Percentiles rank a stretch among this genome's conserved stretches.
Conservation (phyloP, 2,329 filamentous ascomycete species). For the Botrytis byssoidea region DNA sequence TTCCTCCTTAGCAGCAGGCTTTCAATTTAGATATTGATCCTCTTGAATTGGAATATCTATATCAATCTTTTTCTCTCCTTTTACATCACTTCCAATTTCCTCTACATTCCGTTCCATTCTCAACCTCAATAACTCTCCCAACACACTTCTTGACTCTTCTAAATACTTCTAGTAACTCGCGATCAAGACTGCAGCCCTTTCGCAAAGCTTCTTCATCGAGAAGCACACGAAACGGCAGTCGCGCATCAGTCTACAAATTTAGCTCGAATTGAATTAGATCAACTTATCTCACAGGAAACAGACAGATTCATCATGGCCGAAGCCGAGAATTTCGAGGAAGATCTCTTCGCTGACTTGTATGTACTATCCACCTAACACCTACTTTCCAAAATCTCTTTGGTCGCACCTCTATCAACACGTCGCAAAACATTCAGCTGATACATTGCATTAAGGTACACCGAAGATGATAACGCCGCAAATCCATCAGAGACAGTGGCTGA, state of each 20-base stretch:
- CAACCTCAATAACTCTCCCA: neutral
- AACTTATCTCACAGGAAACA: slow-evolving; percentile 1
- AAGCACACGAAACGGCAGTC: neutral
- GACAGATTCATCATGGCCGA: slow-evolving; percentile 63
- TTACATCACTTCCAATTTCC: neutral
- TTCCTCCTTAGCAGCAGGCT: neutral
- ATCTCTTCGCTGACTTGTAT: slow-evolving; percentile 94
- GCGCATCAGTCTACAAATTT: neutral
- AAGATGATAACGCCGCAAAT: slow-evolving; percentile 56
- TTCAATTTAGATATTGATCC: neutral
- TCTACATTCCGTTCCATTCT: too few relatives aligned
- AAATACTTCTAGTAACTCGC: neutral
- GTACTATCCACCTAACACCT: slow-evolving; percentile 41
- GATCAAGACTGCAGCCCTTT: neutral
- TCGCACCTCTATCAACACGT: neutral
- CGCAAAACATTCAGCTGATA: slow-evolving; percentile 18
- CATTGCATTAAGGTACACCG: slow-evolving; percentile 58
- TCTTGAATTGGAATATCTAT: neutral
- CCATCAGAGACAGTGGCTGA: slow-evolving; percentile 36
- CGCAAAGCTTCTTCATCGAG: slow-evolving; percentile 3
- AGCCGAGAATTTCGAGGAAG: slow-evolving; percentile 80
- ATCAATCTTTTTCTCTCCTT: neutral
- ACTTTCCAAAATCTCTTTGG: neutral
- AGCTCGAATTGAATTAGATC: slow-evolving; percentile 4
- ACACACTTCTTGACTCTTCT: neutral